Evolutionary conservation across 1,139 yeast species (phyloP).

Genomic region (Pichia sp.): DNA sequence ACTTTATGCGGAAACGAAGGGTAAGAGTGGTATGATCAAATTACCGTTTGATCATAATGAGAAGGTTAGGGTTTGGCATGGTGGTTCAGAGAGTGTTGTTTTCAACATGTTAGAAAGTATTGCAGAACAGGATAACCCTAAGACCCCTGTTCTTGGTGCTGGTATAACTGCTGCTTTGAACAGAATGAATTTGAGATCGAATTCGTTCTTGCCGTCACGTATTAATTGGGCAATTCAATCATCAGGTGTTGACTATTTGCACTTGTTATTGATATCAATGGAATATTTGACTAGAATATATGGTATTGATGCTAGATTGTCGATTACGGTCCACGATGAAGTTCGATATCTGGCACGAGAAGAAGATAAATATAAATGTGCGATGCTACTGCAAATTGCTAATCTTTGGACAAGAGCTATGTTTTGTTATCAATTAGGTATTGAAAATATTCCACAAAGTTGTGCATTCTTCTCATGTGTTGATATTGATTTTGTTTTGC

Average conservation of each 20-base stretch:
- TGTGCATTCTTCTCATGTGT: constrained; percentile 96
- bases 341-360: constrained; percentile 76
- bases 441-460: constrained; percentile 86
- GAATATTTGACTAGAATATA: constrained; percentile 69
- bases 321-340: constrained; percentile 95
- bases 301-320: constrained; percentile 71
- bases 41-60: constrained; percentile 2
- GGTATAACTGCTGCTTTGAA: constrained; percentile 86
- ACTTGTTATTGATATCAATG: constrained; percentile 83
- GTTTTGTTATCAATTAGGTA: constrained; percentile 92
- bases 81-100: constrained; percentile 92
- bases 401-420: constrained; percentile 96
- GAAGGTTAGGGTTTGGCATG: constrained; percentile 61
- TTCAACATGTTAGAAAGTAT: constrained; percentile 87
- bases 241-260: constrained; percentile 96
- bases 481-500: constrained; percentile 81
- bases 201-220: constrained; percentile 79
- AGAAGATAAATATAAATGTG: constrained; percentile 71
- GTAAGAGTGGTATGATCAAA: constrained; percentile 42
- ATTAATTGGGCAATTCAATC: constrained; percentile 99
- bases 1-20: constrained; percentile 83
- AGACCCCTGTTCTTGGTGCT: constrained; percentile 92
- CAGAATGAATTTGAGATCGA: constrained; percentile 60
- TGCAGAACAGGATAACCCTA: constrained; percentile 81
- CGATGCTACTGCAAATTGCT: constrained; percentile 81